Conservation (phyloP, 1,284 basidiomycete genomes). For the Boletus mariae region DNA sequence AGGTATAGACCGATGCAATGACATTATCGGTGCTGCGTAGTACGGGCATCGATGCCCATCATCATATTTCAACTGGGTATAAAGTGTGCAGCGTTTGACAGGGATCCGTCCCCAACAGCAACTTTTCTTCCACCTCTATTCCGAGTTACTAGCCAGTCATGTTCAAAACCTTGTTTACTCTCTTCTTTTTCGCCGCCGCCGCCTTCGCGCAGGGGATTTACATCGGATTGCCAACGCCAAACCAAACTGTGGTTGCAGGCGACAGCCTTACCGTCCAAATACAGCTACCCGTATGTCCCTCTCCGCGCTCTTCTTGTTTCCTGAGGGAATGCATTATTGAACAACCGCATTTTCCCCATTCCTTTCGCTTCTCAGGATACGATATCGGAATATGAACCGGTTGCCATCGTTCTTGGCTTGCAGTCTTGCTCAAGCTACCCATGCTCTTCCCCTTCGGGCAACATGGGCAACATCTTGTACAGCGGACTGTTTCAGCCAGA, state of each 20-base stretch:
- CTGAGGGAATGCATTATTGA: not conserved
- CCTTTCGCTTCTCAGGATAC: not conserved
- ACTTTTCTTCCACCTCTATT: too few species aligned
- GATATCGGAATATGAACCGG: not conserved
- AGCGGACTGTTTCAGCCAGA: not conserved
- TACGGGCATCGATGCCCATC: not conserved
- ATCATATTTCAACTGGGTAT: not conserved
- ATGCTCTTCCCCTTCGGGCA: not conserved
- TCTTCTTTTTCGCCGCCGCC: not conserved
- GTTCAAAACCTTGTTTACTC: not conserved
- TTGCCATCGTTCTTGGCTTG: not conserved
- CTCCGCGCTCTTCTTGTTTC: too few species aligned
- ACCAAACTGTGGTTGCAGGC: not conserved
- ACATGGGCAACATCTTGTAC: not conserved
- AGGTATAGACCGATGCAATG: too few species aligned
- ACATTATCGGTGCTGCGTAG: not conserved
- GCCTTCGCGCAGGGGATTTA: not conserved
- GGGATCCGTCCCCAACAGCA: not conserved
- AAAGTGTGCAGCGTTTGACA: not conserved
- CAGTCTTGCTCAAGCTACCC: not conserved
- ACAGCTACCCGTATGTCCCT: not conserved
- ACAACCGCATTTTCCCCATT: not conserved
- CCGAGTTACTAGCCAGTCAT: not conserved
- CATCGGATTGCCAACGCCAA: not conserved
- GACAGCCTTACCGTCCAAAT: not conserved